phyloP scores from a whole-genome alignment of 2,329 filamentous ascomycete genomes.

The Colletotrichum cuscutae region DNA sequence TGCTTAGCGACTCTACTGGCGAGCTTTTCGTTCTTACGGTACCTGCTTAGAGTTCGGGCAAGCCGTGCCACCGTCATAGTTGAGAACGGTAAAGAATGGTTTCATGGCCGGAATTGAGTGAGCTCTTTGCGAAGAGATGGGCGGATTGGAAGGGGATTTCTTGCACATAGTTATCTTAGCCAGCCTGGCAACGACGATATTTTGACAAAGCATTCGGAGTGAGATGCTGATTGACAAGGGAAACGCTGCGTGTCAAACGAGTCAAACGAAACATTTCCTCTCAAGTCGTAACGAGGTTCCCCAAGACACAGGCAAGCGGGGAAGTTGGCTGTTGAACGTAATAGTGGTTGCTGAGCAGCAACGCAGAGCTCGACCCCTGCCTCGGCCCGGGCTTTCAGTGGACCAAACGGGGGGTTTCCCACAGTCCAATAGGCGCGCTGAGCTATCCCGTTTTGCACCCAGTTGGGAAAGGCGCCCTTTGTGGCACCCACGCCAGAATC shows the following conservation, averaged over 20 bases:
- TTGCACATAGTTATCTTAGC: neutral
- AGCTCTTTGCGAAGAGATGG: neutral
- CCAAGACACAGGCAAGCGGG: conserved; percentile 13
- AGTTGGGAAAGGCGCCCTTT: conserved; percentile 16
- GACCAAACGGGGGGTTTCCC: conserved; percentile 16
- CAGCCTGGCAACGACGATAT: neutral
- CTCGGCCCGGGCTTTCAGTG: conserved; percentile 24
- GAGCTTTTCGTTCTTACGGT: conserved; percentile 70
- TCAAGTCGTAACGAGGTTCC: neutral
- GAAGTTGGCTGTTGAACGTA: neutral
- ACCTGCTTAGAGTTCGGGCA: conserved; percentile 8
- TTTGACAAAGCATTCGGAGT: neutral
- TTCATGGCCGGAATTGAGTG: neutral
- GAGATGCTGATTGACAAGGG: neutral
- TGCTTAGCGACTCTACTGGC: conserved; percentile 72
- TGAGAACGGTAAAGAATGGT: neutral
- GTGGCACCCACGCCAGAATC: neutral
- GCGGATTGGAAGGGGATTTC: neutral
- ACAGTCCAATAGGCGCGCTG: neutral
- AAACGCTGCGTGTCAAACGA: conserved; percentile 13
- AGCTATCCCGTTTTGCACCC: conserved; percentile 1
- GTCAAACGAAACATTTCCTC: conserved; percentile 4
- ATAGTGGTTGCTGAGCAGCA: conserved; percentile 29
- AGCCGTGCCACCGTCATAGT: neutral
- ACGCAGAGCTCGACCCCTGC: conserved; percentile 26